Conservation (phyloP, 148 eudicot genomes). For the Camellia japonica region DNA sequence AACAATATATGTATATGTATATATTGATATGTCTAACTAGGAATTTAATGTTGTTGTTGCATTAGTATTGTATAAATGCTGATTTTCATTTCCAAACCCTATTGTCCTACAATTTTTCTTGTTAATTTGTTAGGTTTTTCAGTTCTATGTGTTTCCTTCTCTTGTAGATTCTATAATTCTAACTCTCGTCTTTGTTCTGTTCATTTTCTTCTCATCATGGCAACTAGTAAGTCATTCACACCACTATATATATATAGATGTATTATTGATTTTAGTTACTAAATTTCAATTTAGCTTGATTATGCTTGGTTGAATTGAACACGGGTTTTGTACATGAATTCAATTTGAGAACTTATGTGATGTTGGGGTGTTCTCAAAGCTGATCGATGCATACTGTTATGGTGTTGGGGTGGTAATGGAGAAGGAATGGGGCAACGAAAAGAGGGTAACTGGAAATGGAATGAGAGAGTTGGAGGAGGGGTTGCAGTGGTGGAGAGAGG, state of each 20-base stretch:
- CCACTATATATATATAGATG: no score
- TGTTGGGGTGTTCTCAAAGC: conserved; percentile 88
- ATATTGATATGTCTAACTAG: neutral
- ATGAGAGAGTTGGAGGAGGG: no score
- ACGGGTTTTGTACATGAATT: conserved; percentile 49
- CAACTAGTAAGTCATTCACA: no score
- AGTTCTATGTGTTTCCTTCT: no score
- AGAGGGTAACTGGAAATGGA: no score
- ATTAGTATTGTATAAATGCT: neutral
- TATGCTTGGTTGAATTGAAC: neutral
- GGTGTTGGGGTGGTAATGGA: conserved; percentile 56
- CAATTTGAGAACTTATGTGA: conserved; percentile 92
- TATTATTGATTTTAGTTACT: neutral
- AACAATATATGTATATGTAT: neutral
- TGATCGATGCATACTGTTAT: conserved; percentile 83
- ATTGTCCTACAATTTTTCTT: neutral
- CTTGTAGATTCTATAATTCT: conserved; percentile 9
- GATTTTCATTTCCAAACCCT: neutral
- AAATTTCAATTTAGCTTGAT: neutral
- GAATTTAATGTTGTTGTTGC: neutral
- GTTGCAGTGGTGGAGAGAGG: no score
- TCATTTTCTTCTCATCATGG: conserved; percentile 15
- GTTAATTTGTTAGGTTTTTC: neutral
- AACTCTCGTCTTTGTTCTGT: neutral
- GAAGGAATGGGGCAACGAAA: no score